Evolutionary conservation across 1,284 basidiomycete species (phyloP).

Genomic region (Laetiporus sulphureus): DNA sequence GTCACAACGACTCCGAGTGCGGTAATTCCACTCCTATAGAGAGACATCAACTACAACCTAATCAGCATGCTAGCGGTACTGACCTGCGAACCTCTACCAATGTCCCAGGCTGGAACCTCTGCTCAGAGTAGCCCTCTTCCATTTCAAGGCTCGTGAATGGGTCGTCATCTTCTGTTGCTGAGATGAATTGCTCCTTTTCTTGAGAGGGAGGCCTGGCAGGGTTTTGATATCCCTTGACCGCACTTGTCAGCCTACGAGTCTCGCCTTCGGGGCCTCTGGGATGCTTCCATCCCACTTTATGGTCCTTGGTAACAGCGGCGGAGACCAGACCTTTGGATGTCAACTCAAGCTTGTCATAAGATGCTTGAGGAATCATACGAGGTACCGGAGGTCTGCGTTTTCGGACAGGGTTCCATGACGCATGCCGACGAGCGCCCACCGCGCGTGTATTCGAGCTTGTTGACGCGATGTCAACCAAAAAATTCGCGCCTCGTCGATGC

Average conservation of each 20-base stretch:
- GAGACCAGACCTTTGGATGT: neutral
- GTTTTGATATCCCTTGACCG: conserved; percentile 1
- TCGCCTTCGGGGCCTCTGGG: conserved; percentile 2
- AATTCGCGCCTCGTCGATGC: conserved; percentile 6
- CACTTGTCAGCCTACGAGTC: conserved; percentile 1
- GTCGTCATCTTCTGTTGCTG: too few species aligned
- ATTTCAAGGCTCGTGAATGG: too few species aligned
- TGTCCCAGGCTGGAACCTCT: conserved; percentile 34
- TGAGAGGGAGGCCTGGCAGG: conserved; percentile 1
- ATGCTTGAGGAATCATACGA: neutral
- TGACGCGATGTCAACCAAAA: conserved; percentile 4
- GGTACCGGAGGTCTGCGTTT: neutral
- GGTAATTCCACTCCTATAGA: conserved; percentile 4
- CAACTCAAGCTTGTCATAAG: neutral
- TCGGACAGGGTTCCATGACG: conserved; percentile 3
- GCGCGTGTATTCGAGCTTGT: conserved; percentile 5
- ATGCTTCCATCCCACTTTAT: conserved; percentile 2
- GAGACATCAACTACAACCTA: neutral
- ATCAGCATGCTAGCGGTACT: conserved; percentile 12
- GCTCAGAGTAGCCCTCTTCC: too few species aligned
- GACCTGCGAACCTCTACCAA: conserved; percentile 59
- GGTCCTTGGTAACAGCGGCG: neutral
- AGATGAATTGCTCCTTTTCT: conserved; percentile 9
- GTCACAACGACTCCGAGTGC: conserved; percentile 11
- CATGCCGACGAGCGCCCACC: conserved; percentile 4